Evolutionary conservation across 805 yeast genomes (phyloP).

Genomic region (Nematodospora valgi): DNA sequence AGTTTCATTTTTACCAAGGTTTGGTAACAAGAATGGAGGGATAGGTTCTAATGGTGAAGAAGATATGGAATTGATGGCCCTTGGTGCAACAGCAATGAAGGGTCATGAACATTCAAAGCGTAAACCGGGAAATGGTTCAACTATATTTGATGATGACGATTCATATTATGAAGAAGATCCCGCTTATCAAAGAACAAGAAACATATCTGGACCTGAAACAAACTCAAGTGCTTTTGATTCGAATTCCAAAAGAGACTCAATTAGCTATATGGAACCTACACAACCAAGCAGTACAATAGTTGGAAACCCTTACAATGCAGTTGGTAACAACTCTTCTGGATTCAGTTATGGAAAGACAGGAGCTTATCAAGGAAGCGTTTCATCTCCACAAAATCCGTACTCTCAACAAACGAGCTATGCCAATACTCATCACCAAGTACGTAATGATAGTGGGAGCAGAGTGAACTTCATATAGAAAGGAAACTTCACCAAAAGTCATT

Average conservation of each 20-base stretch:
- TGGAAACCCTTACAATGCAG: constrained; percentile 33
- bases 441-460: constrained; percentile 5
- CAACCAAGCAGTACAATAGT: constrained; percentile 41
- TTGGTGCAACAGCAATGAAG: constrained; percentile 67
- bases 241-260: constrained; percentile 23
- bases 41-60: constrained; percentile 25
- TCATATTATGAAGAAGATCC: constrained; percentile 10
- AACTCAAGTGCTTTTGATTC: not conserved
- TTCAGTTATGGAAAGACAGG: constrained; percentile 9
- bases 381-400: constrained; percentile 6
- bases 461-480: constrained; percentile 8
- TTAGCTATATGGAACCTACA: constrained; percentile 35
- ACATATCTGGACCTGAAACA: not conserved
- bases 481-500: no score
- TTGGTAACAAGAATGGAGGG: constrained; percentile 29
- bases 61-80: constrained; percentile 65
- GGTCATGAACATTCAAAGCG: constrained; percentile 47
- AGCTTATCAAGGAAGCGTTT: constrained; percentile 5
- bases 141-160: constrained; percentile 9
- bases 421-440: not conserved
- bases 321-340: constrained; percentile 3
- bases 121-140: constrained; percentile 11
- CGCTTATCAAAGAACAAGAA: not conserved
- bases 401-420: constrained; percentile 2
- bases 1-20: constrained; percentile 85